Percentiles rank a stretch among this genome's conserved stretches.
phyloP scores from a whole-genome alignment of 2,329 filamentous ascomycete species.

The Colletotrichum liriopes region DNA sequence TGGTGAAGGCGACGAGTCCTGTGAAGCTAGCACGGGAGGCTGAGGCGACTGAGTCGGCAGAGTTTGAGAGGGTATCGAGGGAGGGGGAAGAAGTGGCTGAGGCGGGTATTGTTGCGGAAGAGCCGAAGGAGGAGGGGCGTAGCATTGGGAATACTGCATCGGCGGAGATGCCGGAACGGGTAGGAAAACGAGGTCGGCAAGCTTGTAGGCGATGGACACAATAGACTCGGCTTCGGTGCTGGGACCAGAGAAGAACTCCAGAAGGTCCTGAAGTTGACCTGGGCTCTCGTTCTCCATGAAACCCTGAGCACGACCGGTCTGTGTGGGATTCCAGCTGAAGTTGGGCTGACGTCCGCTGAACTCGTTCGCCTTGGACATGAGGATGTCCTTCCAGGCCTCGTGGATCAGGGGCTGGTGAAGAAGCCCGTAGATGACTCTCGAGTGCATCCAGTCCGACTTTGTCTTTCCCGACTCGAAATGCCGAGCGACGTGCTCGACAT shows the following conservation, averaged over 20 bases:
- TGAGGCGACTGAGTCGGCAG: constrained; percentile 42
- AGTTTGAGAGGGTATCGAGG: constrained; percentile 43
- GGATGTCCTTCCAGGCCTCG: constrained; percentile 73
- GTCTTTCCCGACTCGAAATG: constrained; percentile 77
- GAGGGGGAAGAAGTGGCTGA: constrained; percentile 43
- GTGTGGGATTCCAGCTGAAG: constrained; percentile 73
- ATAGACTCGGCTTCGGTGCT: constrained; percentile 71
- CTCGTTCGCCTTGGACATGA: constrained; percentile 69
- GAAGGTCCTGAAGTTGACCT: constrained; percentile 74
- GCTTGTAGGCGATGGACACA: constrained; percentile 71
- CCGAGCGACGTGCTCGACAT: constrained; percentile 78
- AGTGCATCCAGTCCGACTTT: constrained; percentile 78
- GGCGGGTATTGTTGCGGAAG: constrained; percentile 42
- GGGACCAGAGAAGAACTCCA: constrained; percentile 75
- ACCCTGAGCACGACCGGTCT: constrained; percentile 70
- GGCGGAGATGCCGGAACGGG: constrained; percentile 42
- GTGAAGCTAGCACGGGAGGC: constrained; percentile 41
- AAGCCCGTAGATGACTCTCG: constrained; percentile 77
- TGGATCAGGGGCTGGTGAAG: constrained; percentile 76
- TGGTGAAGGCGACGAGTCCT: constrained; percentile 33
- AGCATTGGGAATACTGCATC: constrained; percentile 44
- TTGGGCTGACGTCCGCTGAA: constrained; percentile 70
- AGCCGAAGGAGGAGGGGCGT: constrained; percentile 39
- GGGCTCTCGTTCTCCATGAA: constrained; percentile 75
- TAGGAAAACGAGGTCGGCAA: constrained; percentile 63